Percentiles rank a stretch among this genome's conserved stretches.
Conservation (phyloP, 305 asterid genomes). For the Rubia tinctorum region DNA sequence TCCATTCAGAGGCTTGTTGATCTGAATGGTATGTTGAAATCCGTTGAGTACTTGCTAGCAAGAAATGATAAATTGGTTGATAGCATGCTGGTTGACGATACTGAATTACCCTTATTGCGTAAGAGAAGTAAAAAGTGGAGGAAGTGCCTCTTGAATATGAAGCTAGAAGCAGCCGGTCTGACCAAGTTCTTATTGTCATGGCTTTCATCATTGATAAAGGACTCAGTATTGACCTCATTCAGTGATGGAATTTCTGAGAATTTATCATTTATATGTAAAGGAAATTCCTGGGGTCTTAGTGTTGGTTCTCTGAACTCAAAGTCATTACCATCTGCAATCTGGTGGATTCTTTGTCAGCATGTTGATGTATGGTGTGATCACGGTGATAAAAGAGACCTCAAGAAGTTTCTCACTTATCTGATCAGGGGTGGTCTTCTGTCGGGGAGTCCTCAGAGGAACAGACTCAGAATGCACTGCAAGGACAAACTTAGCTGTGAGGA, state of each 20-base stretch:
- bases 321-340: conserved; percentile 49
- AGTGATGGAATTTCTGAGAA: conserved; percentile 30
- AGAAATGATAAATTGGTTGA: conserved; percentile 41
- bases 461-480: conserved; percentile 23
- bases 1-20: conserved; percentile 82
- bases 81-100: conserved; percentile 38
- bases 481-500: conserved; percentile 33
- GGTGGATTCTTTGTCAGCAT: conserved; percentile 62
- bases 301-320: conserved; percentile 57
- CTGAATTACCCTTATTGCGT: conserved; percentile 30
- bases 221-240: conserved; percentile 29
- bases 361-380: conserved; percentile 78
- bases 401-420: conserved; percentile 49
- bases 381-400: conserved; percentile 71
- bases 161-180: conserved; percentile 63
- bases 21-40: conserved; percentile 58
- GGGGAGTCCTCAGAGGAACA: conserved; percentile 26
- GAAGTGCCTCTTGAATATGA: conserved; percentile 40
- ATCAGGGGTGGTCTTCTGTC: conserved; percentile 44
- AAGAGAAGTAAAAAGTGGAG: conserved; percentile 55
- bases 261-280: conserved; percentile 30
- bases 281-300: conserved; percentile 35
- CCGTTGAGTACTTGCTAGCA: conserved; percentile 62
- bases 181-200: conserved; percentile 50
- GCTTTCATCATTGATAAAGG: conserved; percentile 42